A percentile compares a stretch with the other conserved stretches of the same genome.
Evolutionary conservation across 2,329 filamentous ascomycete species (phyloP).

Genomic region (Paecilomyces fulvus): DNA sequence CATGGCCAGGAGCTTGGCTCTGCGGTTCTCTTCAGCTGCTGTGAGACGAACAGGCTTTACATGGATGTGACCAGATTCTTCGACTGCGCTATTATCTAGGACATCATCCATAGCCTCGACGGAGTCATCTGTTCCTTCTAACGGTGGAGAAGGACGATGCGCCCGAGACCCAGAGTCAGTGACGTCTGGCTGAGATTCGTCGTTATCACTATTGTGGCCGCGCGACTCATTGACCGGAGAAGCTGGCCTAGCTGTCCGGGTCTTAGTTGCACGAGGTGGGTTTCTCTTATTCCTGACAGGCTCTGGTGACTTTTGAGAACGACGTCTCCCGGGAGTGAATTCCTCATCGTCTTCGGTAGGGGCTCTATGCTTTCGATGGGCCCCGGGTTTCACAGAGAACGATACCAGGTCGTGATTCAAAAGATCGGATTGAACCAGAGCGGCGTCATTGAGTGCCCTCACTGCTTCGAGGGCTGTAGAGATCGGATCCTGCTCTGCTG

Average conservation of each 20-base stretch:
- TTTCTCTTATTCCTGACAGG: background rate
- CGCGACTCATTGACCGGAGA: background rate
- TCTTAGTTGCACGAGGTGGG: background rate
- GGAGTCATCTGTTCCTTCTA: background rate
- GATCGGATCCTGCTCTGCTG: background rate
- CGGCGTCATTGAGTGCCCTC: slow-evolving; percentile 1
- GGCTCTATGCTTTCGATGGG: slow-evolving; percentile 3
- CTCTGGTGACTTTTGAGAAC: slow-evolving; percentile 1
- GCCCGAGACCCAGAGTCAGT: background rate
- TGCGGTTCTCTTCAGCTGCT: slow-evolving; percentile 20
- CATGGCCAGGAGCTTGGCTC: slow-evolving; percentile 24
- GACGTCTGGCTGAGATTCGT: background rate
- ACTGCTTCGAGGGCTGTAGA: background rate
- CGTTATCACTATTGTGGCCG: background rate
- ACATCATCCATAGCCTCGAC: background rate
- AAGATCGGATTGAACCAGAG: slow-evolving; percentile 11
- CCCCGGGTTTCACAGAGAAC: background rate
- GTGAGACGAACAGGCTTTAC: slow-evolving; percentile 5
- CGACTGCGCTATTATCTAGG: background rate
- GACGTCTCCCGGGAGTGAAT: slow-evolving; percentile 12
- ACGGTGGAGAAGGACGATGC: background rate
- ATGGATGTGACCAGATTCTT: background rate
- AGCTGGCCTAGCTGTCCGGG: background rate
- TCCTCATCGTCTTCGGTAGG: slow-evolving; percentile 22
- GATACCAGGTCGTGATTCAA: slow-evolving; percentile 5